Evolutionary conservation across 192 early-diverging fungal genomes (phyloP).

Genomic region (Dimargaris xerosporica): DNA sequence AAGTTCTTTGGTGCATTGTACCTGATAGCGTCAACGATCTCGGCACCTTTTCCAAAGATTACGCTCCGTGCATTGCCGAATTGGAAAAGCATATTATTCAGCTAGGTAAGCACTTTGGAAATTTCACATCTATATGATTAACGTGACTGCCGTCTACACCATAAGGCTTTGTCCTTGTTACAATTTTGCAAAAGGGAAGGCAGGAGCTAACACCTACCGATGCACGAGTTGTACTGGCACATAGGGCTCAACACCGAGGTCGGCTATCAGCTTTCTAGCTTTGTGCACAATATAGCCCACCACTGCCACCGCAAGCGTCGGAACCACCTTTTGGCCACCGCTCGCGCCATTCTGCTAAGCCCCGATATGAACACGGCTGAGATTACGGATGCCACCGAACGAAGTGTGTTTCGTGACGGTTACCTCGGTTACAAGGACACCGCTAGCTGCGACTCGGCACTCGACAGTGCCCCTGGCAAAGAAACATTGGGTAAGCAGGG

Average conservation of each 20-base stretch:
- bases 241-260: neutral
- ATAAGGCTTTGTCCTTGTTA: neutral
- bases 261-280: neutral
- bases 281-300: neutral
- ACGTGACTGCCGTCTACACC: neutral
- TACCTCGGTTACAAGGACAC: neutral
- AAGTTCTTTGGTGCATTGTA: neutral
- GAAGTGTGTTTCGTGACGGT: slow-evolving; percentile 1
- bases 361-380: neutral
- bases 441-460: neutral
- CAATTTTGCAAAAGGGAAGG: neutral
- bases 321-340: neutral
- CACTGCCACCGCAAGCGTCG: neutral
- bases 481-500: neutral
- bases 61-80: neutral
- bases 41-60: neutral
- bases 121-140: too few species aligned
- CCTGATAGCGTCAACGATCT: neutral
- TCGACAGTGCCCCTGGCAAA: neutral
- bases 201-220: neutral
- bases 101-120: too few species aligned
- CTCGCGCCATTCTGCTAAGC: neutral
- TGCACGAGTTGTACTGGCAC: neutral
- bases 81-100: too few species aligned
- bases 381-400: slow-evolving; percentile 4